Evolutionary conservation across 1,139 yeast species (phyloP), one percentile per base, ranked within the genome.

Genomic region (Diutina catenulata): DNA sequence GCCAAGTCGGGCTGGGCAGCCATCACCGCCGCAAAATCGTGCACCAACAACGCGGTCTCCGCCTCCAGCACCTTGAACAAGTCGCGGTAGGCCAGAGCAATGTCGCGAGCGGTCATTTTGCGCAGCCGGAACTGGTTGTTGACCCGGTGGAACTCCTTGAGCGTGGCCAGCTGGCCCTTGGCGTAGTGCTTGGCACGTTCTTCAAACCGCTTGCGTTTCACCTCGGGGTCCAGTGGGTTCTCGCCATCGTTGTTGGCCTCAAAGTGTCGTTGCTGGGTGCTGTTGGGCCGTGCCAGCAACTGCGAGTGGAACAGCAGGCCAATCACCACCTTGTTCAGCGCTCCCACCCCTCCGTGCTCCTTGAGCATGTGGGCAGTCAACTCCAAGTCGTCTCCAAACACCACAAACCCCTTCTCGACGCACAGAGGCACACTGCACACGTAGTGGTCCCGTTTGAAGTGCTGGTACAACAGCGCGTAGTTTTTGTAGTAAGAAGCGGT

Each of bases 371-470:
- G 98, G 2, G 94, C 93, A 38, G 84, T 80, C 39, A 91, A 63
- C 49, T 87, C 97, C 44, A 87, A 61, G 42, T 84, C 94, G 46
- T 87, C 91, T 23, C 80, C 71, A 52, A 91, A 91, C 1, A 91
- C 98, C 26, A 93, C 93, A 59, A 91, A 88, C 54, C 84, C 80
- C 53, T 82, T 76, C 41, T 88, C 97, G 38, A 88, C 60, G 59
- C 99, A 91, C n/a, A 71, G 52, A 36, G 75, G 82, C n/a, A 82
- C 81, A 28, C 70, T 67, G 57, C 99, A 91, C 11, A 79, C 76
- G 55, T 65, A 86, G 57, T 91, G 99, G 36, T 70, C 76, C 6
- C 54, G 57, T 44, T 64, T 67, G 59, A 91, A 91, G 61, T 91
- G 99, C 13, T 65, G 60, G 47, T 78, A 82, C 38, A 91, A 64